These are phyloP conservation scores for Fusarium buxicola DNA, from an alignment of 2,329 filamentous ascomycete genomes.

Conservation along the genomic window DNA sequence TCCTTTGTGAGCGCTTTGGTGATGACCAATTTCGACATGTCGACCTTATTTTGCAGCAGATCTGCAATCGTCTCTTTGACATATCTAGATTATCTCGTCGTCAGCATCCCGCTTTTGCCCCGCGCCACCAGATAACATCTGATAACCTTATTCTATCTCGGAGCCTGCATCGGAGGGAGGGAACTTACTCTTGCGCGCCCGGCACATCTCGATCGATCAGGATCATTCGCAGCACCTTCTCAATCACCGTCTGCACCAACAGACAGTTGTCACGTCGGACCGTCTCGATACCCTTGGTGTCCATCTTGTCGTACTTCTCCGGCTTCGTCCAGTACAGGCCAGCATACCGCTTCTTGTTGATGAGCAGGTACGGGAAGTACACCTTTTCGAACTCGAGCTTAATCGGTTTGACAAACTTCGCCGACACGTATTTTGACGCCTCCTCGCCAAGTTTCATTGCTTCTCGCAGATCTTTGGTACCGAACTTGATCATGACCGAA, in stretches of 20 bases:
- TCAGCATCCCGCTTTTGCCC: constrained; percentile 40
- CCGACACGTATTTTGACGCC: constrained; percentile 87
- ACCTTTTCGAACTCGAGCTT: constrained; percentile 99
- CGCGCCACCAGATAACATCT: constrained; percentile 13
- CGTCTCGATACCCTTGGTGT: constrained; percentile 99
- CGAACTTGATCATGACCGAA: constrained; percentile 99
- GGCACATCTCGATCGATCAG: constrained; percentile 91
- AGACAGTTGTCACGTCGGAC: constrained; percentile 97
- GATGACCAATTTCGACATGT: constrained; percentile 99
- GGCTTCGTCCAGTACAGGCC: constrained; percentile 98
- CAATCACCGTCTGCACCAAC: constrained; percentile 95
- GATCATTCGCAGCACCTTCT: constrained; percentile 95
- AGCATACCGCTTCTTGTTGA: constrained; percentile 99
- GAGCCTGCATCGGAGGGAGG: constrained; percentile 4
- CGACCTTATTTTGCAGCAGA: constrained; percentile 94
- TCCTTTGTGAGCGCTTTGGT: constrained; percentile 95
- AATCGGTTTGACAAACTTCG: constrained; percentile 95
- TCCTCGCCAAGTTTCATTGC: constrained; percentile 97
- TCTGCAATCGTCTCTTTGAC: constrained; percentile 97
- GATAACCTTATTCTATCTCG: constrained; percentile 19
- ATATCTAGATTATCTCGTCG: constrained; percentile 70
- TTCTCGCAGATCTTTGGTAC: constrained; percentile 84
- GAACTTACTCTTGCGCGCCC: constrained; percentile 88
- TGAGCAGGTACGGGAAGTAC: constrained; percentile 96
- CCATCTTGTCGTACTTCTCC: constrained; percentile 98